Evolutionary conservation across 2,329 filamentous ascomycete species (phyloP).

Genomic region (Allantophomopsis lycopodina): DNA sequence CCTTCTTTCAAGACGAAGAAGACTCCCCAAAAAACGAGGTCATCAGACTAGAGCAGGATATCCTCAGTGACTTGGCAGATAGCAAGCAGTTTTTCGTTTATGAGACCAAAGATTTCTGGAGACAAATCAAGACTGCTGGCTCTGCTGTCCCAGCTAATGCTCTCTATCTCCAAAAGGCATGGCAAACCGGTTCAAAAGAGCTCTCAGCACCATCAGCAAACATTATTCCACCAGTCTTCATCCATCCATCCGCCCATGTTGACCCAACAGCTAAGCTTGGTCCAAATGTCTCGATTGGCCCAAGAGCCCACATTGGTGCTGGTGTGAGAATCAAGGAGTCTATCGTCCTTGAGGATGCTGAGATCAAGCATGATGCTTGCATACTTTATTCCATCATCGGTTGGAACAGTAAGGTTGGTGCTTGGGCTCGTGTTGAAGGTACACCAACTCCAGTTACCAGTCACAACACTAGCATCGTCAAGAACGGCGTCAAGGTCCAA

Average conservation of each 20-base stretch:
- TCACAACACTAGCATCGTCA: conserved; percentile 88
- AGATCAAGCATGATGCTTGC: conserved; percentile 95
- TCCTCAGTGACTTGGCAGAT: conserved; percentile 87
- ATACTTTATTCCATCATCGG: conserved; percentile 93
- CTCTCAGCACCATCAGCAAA: conserved; percentile 72
- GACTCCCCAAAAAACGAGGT: conserved; percentile 70
- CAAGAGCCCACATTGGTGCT: conserved; percentile 71
- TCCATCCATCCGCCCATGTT: conserved; percentile 80
- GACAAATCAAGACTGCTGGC: conserved; percentile 98
- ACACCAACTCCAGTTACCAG: conserved; percentile 77
- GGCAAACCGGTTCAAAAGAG: conserved; percentile 70
- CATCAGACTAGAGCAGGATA: conserved; percentile 92
- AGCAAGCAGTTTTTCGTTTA: conserved; percentile 97
- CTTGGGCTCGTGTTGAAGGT: conserved; percentile 97
- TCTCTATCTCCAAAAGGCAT: conserved; percentile 88
- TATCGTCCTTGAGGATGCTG: conserved; percentile 85
- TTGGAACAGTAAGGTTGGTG: conserved; percentile 89
- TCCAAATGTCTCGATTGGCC: conserved; percentile 90
- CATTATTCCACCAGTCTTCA: conserved; percentile 86
- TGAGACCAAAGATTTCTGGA: conserved; percentile 99
- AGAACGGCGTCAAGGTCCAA: conserved; percentile 97
- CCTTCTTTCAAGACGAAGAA: conserved; percentile 54
- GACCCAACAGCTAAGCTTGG: conserved; percentile 94
- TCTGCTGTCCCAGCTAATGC: conserved; percentile 95
- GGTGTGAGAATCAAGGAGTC: conserved; percentile 91